phyloP scores from a whole-genome alignment of 2,329 filamentous ascomycete species.

The Penicillium sp. region DNA sequence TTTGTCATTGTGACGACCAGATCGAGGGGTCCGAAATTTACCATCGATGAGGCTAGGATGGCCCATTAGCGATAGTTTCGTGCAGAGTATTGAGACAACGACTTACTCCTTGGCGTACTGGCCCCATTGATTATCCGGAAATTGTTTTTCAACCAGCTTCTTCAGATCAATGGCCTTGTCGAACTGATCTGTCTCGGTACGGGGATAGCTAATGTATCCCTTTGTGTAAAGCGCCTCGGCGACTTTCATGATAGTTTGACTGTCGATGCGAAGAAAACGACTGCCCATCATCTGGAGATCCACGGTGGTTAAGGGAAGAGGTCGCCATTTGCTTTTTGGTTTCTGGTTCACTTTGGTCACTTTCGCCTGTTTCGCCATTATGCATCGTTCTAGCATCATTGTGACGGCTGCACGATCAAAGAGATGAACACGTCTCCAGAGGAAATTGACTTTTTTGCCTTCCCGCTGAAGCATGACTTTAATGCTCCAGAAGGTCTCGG shows the following conservation, averaged over 20 bases:
- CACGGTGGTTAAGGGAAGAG: conserved; percentile 89
- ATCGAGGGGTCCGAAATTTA: conserved; percentile 77
- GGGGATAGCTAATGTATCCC: conserved; percentile 71
- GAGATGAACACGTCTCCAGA: conserved; percentile 78
- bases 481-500: conserved; percentile 92
- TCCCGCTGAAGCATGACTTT: conserved; percentile 79
- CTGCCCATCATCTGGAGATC: conserved; percentile 96
- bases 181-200: conserved; percentile 96
- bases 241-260: conserved; percentile 84
- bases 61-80: conserved; percentile 3
- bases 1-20: conserved; percentile 89
- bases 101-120: conserved; percentile 69
- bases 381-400: conserved; percentile 83
- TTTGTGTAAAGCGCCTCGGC: conserved; percentile 4
- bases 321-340: conserved; percentile 91
- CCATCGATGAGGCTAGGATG: conserved; percentile 66
- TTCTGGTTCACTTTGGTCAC: conserved; percentile 88
- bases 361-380: conserved; percentile 73
- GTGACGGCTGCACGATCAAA: conserved; percentile 84
- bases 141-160: conserved; percentile 80
- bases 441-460: conserved; percentile 77
- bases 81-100: not conserved
- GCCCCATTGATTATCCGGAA: conserved; percentile 76
- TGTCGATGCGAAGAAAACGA: conserved; percentile 83
- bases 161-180: conserved; percentile 85